Percentiles rank a stretch among this genome's conserved stretches.
These are phyloP conservation scores for Theileria orientalis DNA, from an alignment of 169 alveolate species.

Conservation along the genomic window DNA sequence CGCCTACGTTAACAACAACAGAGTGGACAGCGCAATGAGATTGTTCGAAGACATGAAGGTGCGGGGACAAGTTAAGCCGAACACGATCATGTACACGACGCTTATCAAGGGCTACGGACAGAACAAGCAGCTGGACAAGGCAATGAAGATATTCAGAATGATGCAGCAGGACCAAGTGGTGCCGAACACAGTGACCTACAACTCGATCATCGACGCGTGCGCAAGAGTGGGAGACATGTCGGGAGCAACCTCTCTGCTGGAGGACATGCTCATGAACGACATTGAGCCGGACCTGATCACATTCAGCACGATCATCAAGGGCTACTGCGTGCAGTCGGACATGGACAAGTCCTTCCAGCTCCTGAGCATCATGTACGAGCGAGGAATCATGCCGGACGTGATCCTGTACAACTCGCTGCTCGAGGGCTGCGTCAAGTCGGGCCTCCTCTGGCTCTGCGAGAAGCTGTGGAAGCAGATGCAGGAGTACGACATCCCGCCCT, in stretches of 20 bases:
- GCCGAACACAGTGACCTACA: conserved; percentile 92
- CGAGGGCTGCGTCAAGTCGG: conserved; percentile 91
- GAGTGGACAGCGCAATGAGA: conserved; percentile 84
- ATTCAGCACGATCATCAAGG: conserved; percentile 89
- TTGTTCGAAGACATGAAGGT: conserved; percentile 85
- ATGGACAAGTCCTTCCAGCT: conserved; percentile 82
- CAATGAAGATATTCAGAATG: conserved; percentile 76
- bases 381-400: conserved; percentile 87
- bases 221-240: conserved; percentile 87
- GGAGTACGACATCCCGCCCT: conserved; percentile 73
- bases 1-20: conserved; percentile 88
- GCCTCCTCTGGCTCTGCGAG: conserved; percentile 74
- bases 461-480: conserved; percentile 82
- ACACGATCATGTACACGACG: conserved; percentile 89
- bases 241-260: conserved; percentile 80
- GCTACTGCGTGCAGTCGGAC: conserved; percentile 87
- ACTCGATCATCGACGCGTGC: conserved; percentile 92
- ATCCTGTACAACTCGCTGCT: conserved; percentile 92
- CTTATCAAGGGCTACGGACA: conserved; percentile 89
- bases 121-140: conserved; percentile 78
- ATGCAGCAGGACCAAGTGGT: conserved; percentile 81
- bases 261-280: conserved; percentile 77
- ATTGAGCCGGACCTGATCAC: conserved; percentile 91
- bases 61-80: conserved; percentile 76
- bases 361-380: conserved; percentile 74